Evolutionary conservation across 1,284 basidiomycete genomes (phyloP), one percentile per base, ranked within the genome.

Genomic region (Agroathelia rolfsii): DNA sequence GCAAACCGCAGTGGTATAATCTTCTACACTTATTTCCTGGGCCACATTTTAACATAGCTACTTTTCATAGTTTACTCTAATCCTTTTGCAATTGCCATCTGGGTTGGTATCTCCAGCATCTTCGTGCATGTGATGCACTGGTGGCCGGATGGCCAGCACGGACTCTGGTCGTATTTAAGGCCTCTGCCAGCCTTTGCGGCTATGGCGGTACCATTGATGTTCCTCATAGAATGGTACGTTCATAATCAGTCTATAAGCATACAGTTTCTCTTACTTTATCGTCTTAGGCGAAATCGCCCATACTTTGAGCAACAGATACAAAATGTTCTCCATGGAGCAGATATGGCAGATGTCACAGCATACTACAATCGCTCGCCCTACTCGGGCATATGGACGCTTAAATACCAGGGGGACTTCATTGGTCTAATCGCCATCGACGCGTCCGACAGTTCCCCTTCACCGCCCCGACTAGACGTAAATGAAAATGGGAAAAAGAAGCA

Each of bases 361-460:
- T 75, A 81, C 55, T 89, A 89, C 52, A 49, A 63, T 16, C 61
- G 65, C 19, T 68, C 70, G 2, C 62, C 72, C 2, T 61, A 68
- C 0, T 81, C 77, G 3, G 73, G 71, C 2, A 62, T 83, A 44
- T 83, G 76, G 62, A 62, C 87, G 16, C 64, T 86, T 24, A 71
- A 83, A 46, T 74, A 67, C 37, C 68, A 63, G 11, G 55, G 60
- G 18, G 64, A 61, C 6, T 68, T 82, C 36, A 61, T 85, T 11
- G 85, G 83, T 0, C 58, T 83, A 30, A 62, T 86, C 37, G 78
- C 76, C 6, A 41, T 86, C 12, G 84, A 87, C 51, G 76, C 75
- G 6, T 67, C 60, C 10, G 43, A 40, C 12, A 62, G 62, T 38
- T 56, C 57, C 20, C 47, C 46, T 9, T 58, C 52, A n/a, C n/a